phyloP scores from a whole-genome alignment of 2,329 filamentous ascomycete species.

The Coniochaeta sp. region DNA sequence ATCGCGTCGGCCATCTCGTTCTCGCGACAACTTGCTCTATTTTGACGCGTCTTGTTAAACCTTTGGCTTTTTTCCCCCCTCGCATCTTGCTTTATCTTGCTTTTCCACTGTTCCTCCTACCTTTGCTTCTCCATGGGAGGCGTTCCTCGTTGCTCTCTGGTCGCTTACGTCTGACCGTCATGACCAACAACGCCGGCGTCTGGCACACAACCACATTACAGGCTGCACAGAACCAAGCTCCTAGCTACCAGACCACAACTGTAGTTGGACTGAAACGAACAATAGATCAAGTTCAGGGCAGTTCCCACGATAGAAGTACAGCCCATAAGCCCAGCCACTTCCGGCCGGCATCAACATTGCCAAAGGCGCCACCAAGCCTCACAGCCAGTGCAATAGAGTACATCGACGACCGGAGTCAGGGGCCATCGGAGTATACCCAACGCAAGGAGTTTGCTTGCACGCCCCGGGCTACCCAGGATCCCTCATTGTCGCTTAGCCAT shows the following conservation, averaged over 20 bases:
- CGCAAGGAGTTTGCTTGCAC: slow-evolving; percentile 43
- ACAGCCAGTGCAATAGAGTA: slow-evolving; percentile 15
- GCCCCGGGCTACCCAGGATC: slow-evolving; percentile 42
- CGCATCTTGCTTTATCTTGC: background rate
- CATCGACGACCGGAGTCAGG: background rate
- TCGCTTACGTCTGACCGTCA: background rate
- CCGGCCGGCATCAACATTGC: slow-evolving; percentile 5
- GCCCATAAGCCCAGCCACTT: slow-evolving; percentile 4
- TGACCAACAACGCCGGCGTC: slow-evolving; percentile 6
- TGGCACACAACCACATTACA: slow-evolving; percentile 18
- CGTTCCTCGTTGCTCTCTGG: background rate
- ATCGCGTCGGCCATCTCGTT: background rate
- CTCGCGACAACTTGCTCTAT: background rate
- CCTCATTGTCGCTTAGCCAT: slow-evolving; percentile 55
- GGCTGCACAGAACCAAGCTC: slow-evolving; percentile 9
- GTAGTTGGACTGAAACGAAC: slow-evolving; percentile 17
- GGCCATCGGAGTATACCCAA: slow-evolving; percentile 49
- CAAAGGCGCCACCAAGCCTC: slow-evolving; percentile 11
- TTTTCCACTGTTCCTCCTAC: background rate
- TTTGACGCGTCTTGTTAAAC: background rate
- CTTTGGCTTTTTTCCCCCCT: background rate
- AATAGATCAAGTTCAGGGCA: slow-evolving; percentile 7
- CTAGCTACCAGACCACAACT: slow-evolving; percentile 9
- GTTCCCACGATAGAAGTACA: background rate
- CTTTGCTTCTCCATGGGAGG: background rate